Evolutionary conservation across 1,139 yeast species (phyloP).

Genomic region (Pichia sp.): DNA sequence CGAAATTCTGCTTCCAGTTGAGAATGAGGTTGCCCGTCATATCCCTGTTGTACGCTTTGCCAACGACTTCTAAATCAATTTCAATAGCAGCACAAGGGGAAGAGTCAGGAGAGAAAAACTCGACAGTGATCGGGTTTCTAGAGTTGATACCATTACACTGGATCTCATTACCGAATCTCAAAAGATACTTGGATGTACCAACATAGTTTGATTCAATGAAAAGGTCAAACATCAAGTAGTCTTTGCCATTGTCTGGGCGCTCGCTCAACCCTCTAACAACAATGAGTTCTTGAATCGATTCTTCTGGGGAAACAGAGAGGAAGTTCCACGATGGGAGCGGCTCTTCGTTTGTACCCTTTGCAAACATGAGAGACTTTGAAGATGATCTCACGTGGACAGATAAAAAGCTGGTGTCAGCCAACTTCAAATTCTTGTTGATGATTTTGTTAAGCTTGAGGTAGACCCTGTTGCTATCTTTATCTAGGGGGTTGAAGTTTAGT

Average conservation of each 20-base stretch:
- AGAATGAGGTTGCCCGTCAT: conserved; percentile 53
- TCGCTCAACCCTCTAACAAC: conserved; percentile 46
- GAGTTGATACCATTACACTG: conserved; percentile 25
- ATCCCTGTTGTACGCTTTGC: conserved; percentile 64
- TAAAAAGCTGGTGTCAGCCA: conserved; percentile 32
- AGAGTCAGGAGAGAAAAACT: conserved; percentile 27
- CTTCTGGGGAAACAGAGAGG: conserved; percentile 72
- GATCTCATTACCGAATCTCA: conserved; percentile 32
- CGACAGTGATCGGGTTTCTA: conserved; percentile 28
- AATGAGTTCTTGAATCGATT: conserved; percentile 34
- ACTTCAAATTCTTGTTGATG: conserved; percentile 36
- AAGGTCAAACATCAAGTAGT: conserved; percentile 54
- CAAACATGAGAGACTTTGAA: conserved; percentile 49
- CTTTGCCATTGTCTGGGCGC: conserved; percentile 33
- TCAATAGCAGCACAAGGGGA: conserved; percentile 49
- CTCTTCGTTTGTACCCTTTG: conserved; percentile 65
- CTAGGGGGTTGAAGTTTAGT: conserved; percentile 59
- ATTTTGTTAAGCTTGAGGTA: conserved; percentile 57
- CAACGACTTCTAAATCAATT: conserved; percentile 63
- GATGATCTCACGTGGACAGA: conserved; percentile 39
- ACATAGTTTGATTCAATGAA: conserved; percentile 60
- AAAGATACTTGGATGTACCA: conserved; percentile 47
- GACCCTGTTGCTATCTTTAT: conserved; percentile 56
- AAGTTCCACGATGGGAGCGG: conserved; percentile 62
- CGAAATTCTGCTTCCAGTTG: conserved; percentile 50